These are phyloP conservation scores for Neonectria faginata DNA, from an alignment of 2,329 filamentous ascomycete species.

Conservation along the genomic window DNA sequence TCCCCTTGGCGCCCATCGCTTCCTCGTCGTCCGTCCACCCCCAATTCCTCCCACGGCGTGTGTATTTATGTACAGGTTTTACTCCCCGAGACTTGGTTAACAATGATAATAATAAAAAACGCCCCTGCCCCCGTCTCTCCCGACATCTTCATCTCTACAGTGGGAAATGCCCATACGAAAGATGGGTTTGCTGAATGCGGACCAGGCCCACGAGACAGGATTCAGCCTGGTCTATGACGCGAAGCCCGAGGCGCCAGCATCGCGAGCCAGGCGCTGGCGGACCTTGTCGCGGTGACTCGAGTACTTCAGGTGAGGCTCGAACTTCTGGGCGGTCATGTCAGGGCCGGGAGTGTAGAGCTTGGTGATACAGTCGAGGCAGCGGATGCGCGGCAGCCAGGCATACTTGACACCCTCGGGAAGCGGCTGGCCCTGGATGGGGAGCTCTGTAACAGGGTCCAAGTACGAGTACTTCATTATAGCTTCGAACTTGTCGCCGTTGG, in stretches of 20 bases:
- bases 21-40: slow-evolving; percentile 26
- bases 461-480: slow-evolving; percentile 90
- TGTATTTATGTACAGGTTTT: slow-evolving; percentile 27
- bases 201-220: neutral
- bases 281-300: slow-evolving; percentile 81
- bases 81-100: slow-evolving; percentile 7
- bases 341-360: slow-evolving; percentile 95
- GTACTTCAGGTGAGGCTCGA: slow-evolving; percentile 92
- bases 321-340: slow-evolving; percentile 86
- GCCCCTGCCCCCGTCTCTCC: slow-evolving; percentile 29
- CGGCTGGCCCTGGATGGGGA: slow-evolving; percentile 68
- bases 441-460: slow-evolving; percentile 77
- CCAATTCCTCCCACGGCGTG: slow-evolving; percentile 7
- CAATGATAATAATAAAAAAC: slow-evolving; percentile 23
- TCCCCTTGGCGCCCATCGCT: slow-evolving; percentile 29
- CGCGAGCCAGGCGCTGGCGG: slow-evolving; percentile 47
- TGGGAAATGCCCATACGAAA: slow-evolving; percentile 9
- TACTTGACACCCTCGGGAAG: slow-evolving; percentile 76
- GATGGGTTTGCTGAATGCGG: neutral
- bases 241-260: slow-evolving; percentile 28
- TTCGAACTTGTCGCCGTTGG: slow-evolving; percentile 83
- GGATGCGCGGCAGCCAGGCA: slow-evolving; percentile 88
- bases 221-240: slow-evolving; percentile 12
- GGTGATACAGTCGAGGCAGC: slow-evolving; percentile 91
- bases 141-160: slow-evolving; percentile 25